These are phyloP conservation scores for Phytophthora idaei DNA, from an alignment of 352 stramenopile genomes.

Conservation along the genomic window DNA sequence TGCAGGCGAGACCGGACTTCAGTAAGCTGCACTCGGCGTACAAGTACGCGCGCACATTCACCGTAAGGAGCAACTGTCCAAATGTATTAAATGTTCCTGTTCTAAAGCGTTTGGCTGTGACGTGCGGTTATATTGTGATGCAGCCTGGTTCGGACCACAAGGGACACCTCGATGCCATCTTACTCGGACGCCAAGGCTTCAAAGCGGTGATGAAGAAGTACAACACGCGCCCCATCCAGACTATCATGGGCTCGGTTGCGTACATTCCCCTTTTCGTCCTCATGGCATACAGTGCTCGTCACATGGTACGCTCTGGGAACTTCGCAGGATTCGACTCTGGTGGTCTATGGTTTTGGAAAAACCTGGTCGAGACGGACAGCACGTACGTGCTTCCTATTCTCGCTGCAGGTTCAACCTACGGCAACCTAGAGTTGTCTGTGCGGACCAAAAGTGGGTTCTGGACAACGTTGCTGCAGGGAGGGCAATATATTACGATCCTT, in stretches of 20 bases:
- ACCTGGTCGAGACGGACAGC: conserved; percentile 65
- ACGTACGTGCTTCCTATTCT: conserved; percentile 66
- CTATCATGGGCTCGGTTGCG: conserved; percentile 62
- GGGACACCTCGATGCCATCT: conserved; percentile 54
- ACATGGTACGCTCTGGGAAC: conserved; percentile 78
- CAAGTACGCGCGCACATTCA: conserved; percentile 75
- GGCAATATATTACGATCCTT: conserved; percentile 64
- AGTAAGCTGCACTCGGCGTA: conserved; percentile 73
- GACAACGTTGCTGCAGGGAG: conserved; percentile 44
- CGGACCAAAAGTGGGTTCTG: conserved; percentile 58
- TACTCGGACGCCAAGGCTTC: conserved; percentile 53
- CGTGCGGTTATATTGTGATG: conserved; percentile 18
- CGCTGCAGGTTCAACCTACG: conserved; percentile 61
- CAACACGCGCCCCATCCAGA: conserved; percentile 72
- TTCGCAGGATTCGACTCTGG: conserved; percentile 65
- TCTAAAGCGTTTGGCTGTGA: conserved; percentile 4
- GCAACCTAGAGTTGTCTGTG: conserved; percentile 61
- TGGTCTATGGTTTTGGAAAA: conserved; percentile 69
- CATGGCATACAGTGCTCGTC: conserved; percentile 75
- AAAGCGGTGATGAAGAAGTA: conserved; percentile 77
- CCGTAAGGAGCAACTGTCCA: conserved; percentile 36
- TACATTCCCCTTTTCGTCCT: conserved; percentile 79
- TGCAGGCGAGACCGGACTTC: conserved; percentile 62
- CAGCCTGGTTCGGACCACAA: conserved; percentile 50
- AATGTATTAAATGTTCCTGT: neutral